Conservation (phyloP, 1,139 yeast genomes). For the Candida sanyaensis region DNA sequence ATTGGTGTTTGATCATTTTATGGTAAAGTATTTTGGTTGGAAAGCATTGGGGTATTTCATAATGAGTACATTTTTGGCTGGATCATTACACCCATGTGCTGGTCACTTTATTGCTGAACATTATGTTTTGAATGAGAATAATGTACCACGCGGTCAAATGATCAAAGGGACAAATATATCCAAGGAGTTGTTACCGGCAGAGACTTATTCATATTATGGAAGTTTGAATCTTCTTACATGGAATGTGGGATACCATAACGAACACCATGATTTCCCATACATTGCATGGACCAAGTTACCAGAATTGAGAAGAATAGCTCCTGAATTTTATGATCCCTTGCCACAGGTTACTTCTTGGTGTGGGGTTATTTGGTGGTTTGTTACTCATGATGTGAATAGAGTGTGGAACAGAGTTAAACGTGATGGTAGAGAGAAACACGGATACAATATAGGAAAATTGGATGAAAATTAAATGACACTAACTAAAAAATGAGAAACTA, state of each 20-base stretch:
- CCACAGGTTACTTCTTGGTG: constrained; percentile 82
- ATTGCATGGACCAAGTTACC: constrained; percentile 88
- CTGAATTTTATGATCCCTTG: constrained; percentile 79
- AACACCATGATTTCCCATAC: constrained; percentile 94
- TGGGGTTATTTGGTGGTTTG: constrained; percentile 72
- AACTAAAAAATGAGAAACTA: too few relatives aligned
- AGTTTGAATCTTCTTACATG: constrained; percentile 74
- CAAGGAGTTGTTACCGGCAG: constrained; percentile 54
- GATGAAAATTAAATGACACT: constrained; percentile 21
- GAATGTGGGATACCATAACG: constrained; percentile 94
- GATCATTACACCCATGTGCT: constrained; percentile 90
- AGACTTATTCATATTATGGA: constrained; percentile 90
- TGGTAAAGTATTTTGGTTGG: constrained; percentile 64
- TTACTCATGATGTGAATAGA: constrained; percentile 64
- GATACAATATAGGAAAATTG: constrained; percentile 23
- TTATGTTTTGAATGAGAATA: constrained; percentile 67
- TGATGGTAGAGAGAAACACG: constrained; percentile 41
- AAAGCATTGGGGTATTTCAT: constrained; percentile 66
- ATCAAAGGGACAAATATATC: constrained; percentile 25
- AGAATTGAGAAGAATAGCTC: constrained; percentile 62
- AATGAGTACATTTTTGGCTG: constrained; percentile 82
- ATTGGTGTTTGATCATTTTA: constrained; percentile 53
- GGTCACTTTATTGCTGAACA: constrained; percentile 97
- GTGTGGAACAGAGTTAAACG: constrained; percentile 85
- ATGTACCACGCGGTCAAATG: constrained; percentile 32